Evolutionary conservation across 768 basidiomycete species (phyloP).

Genomic region (Pulveroboletus sp.): DNA sequence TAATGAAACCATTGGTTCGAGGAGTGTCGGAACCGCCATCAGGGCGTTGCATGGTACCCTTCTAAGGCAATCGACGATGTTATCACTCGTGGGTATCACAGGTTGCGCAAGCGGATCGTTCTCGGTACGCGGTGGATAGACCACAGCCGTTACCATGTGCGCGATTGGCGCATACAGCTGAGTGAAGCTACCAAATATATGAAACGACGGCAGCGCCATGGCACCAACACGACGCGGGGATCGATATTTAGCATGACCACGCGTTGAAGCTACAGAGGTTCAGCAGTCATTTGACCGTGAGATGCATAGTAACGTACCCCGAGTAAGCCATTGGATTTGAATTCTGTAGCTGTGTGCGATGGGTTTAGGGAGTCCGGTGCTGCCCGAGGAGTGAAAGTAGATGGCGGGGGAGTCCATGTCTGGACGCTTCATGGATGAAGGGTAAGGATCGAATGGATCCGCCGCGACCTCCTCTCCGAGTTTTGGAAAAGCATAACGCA

Average conservation of each 20-base stretch:
- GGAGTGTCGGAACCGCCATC: conserved; percentile 18
- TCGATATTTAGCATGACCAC: conserved; percentile 1
- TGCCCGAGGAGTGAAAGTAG: conserved; percentile 51
- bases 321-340: conserved; percentile 33
- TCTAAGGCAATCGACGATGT: conserved; percentile 15
- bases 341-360: conserved; percentile 36
- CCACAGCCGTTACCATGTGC: conserved; percentile 17
- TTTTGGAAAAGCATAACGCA: conserved; percentile 37
- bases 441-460: conserved; percentile 20
- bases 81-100: conserved; percentile 18
- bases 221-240: conserved; percentile 23
- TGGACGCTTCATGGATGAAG: conserved; percentile 4
- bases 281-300: not conserved
- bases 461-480: conserved; percentile 32
- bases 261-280: conserved; percentile 4
- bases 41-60: conserved; percentile 8
- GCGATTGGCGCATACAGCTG: conserved; percentile 34
- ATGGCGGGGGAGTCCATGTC: conserved; percentile 36
- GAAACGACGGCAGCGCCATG: conserved; percentile 40
- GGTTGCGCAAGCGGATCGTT: conserved; percentile 7
- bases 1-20: conserved; percentile 13
- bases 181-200: conserved; percentile 30
- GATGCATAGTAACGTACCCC: conserved; percentile 27
- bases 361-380: conserved; percentile 50
- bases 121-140: conserved; percentile 33